Evolutionary conservation across 352 stramenopile genomes (phyloP).

Genomic region (Phytopythium kandeliae): DNA sequence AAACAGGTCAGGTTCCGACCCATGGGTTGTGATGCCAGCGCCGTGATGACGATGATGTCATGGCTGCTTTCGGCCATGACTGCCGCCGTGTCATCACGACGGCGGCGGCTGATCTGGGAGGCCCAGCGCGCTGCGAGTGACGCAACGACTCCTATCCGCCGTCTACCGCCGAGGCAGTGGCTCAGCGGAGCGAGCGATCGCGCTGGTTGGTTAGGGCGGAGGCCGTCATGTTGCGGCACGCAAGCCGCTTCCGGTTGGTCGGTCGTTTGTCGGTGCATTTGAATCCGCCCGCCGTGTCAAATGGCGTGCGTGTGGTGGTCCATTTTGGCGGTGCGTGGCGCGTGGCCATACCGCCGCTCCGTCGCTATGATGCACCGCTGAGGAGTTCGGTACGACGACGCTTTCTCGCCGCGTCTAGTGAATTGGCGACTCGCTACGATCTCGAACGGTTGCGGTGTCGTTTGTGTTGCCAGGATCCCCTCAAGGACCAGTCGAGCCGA

Average conservation of each 20-base stretch:
- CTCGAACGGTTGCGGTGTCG: not conserved
- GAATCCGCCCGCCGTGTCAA: too few relatives aligned
- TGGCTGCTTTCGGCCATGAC: not conserved
- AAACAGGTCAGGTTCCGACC: not conserved
- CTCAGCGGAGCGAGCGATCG: not conserved
- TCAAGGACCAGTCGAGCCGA: too few relatives aligned
- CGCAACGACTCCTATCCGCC: not conserved
- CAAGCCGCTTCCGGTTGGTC: too few relatives aligned
- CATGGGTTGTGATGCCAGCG: not conserved
- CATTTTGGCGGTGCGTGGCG: constrained; percentile 1
- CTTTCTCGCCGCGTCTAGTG: not conserved
- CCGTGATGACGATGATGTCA: not conserved
- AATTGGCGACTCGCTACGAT: not conserved
- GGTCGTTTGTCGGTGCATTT: too few relatives aligned
- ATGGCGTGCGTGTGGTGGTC: not conserved
- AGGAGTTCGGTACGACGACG: not conserved
- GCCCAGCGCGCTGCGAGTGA: not conserved
- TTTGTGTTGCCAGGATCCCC: too few relatives aligned
- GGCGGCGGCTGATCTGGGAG: not conserved
- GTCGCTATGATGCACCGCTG: not conserved
- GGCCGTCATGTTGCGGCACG: not conserved
- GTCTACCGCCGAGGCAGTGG: not conserved
- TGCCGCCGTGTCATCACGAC: not conserved
- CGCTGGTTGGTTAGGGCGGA: too few relatives aligned
- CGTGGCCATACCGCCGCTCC: not conserved